Conservation (phyloP, 2,329 filamentous ascomycete genomes). For the Penicillium corylophilum region DNA sequence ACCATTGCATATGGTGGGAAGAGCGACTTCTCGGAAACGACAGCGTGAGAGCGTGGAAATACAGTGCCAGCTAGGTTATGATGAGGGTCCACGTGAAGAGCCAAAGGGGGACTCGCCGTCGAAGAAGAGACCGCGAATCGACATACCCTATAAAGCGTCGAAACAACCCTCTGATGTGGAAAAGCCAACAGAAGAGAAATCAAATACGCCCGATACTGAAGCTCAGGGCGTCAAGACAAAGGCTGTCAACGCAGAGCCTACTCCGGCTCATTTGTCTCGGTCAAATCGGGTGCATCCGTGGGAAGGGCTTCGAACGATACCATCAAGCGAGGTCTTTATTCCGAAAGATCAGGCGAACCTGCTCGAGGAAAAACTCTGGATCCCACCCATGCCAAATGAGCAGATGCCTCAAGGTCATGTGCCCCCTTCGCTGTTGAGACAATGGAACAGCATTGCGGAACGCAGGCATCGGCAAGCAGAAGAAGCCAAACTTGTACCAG, state of each 20-base stretch:
- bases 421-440: constrained; percentile 33
- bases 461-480: constrained; percentile 7
- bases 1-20: neutral
- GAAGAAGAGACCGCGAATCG: constrained; percentile 17
- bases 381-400: constrained; percentile 34
- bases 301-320: constrained; percentile 39
- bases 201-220: neutral
- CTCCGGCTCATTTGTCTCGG: neutral
- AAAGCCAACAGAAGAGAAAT: neutral
- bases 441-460: constrained; percentile 36
- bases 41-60: constrained; percentile 6
- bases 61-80: neutral
- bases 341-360: constrained; percentile 52
- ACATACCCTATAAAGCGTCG: neutral
- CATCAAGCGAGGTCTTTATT: constrained; percentile 46
- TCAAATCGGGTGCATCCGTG: constrained; percentile 22
- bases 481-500: constrained; percentile 2
- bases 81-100: neutral
- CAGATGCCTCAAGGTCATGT: constrained; percentile 32
- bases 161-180: neutral
- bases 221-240: neutral
- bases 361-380: constrained; percentile 45
- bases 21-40: constrained; percentile 12
- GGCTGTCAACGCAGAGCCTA: neutral
- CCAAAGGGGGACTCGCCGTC: neutral